phyloP scores from a whole-genome alignment of 2,329 filamentous ascomycete species.

The Scytalidium sp. region DNA sequence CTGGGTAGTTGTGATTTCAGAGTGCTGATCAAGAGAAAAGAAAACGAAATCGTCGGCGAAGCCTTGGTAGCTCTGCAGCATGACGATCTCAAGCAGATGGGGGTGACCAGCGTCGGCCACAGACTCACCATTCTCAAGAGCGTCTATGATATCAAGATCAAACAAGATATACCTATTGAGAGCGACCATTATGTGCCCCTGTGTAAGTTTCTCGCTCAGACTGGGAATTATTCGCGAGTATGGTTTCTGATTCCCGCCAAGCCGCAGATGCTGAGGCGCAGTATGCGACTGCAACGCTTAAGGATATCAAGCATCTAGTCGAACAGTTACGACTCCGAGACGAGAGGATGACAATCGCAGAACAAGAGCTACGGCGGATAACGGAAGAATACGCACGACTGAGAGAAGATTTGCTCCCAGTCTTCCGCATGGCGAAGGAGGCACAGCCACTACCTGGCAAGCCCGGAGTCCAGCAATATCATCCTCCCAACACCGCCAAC shows the following conservation, averaged over 20 bases:
- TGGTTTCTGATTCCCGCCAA: constrained; percentile 35
- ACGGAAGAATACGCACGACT: constrained; percentile 86
- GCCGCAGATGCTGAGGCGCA: constrained; percentile 86
- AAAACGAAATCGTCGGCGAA: constrained; percentile 93
- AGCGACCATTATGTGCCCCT: constrained; percentile 90
- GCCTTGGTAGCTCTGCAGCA: constrained; percentile 85
- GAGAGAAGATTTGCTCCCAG: constrained; percentile 86
- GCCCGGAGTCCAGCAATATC: constrained; percentile 24
- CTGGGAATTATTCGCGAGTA: not conserved
- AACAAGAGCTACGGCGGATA: constrained; percentile 78
- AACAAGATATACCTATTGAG: constrained; percentile 87
- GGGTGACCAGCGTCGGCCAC: constrained; percentile 88
- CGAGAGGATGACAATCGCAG: constrained; percentile 80
- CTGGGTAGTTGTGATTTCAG: constrained; percentile 6
- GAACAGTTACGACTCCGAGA: constrained; percentile 87
- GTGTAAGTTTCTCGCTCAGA: constrained; percentile 56
- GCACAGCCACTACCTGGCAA: constrained; percentile 72
- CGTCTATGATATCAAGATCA: constrained; percentile 94
- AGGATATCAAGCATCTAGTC: constrained; percentile 88
- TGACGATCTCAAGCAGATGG: constrained; percentile 93
- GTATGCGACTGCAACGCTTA: constrained; percentile 83
- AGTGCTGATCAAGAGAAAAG: constrained; percentile 45
- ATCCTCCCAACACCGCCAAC: constrained; percentile 20
- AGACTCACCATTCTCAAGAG: constrained; percentile 92
- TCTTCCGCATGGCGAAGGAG: constrained; percentile 88